Base-by-base conservation (phyloP, 2,329 filamentous ascomycete genomes). In the Pleochaeta shiraiana region DNA sequence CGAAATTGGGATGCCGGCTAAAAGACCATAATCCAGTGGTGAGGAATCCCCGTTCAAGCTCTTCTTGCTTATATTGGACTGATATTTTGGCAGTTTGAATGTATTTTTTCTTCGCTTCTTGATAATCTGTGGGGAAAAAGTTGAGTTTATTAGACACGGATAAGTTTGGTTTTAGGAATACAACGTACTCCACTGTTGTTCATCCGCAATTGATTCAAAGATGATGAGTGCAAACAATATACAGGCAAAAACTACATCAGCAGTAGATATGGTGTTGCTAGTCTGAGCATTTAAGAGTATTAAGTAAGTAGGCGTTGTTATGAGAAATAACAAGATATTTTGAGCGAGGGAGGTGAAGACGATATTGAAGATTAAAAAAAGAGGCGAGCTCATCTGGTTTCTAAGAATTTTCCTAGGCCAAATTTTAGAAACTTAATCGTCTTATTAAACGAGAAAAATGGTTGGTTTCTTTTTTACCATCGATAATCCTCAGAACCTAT, bases 401-500 rank as follows among this genome's bases (percentile, higher is more conserved):
- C 85, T 85, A 63, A 97, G 77, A 64, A 91, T 83, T 65, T 80
- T 79, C 92, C 83, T 85, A 33, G 28, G 66, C 64, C 67, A 63
- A 31, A 34, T 21, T 39, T 26, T 6, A 26, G 45, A 12, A 24
- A 12, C 1, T 21, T 24, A 55, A 26, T 24, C 12, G 16, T 21
- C 28, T 33, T 30, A 34, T 31, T 37, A 37, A 37, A 7, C 34
- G 16, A 16, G 7, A 37, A 7, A 6, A 55, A 14, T 55, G n/a
- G 47, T 26, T 24, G n/a, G 12, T 26, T 1, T 21, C 26, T 24
- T 26, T 70, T 73, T 63, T 69, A 79, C 84, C 93, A 98, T 76
- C 93, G 83, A 74, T 98, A 98, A 74, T 98, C 93, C 75, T 98
- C 92, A 19, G 87, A 91, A 43, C 93, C 92, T 68, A 91, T 79